These are phyloP conservation scores for Eucalyptus regnans DNA, from an alignment of 345 rosid species.

Conservation along the genomic window DNA sequence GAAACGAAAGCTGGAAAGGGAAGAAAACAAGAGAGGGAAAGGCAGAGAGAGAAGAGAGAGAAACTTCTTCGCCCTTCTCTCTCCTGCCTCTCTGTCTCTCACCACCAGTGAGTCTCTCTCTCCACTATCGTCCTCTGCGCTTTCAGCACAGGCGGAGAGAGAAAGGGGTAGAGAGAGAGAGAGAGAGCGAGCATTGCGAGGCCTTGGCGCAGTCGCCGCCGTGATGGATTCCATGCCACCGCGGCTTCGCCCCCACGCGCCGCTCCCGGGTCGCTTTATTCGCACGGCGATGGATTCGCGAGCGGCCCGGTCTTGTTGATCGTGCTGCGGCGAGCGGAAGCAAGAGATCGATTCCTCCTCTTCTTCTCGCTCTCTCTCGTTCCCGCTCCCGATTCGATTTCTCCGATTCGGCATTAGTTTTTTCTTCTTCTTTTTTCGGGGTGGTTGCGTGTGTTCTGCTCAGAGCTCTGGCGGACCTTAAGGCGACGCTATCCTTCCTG, in stretches of 20 bases:
- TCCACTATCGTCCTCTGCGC: neutral
- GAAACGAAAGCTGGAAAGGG: constrained; percentile 5
- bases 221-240: constrained; percentile 16
- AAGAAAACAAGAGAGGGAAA: neutral
- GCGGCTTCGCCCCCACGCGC: neutral
- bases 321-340: neutral
- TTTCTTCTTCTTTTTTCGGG: neutral
- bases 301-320: constrained; percentile 7
- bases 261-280: constrained; percentile 25
- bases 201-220: neutral
- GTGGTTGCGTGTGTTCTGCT: neutral
- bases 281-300: constrained; percentile 23
- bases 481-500: constrained; percentile 31
- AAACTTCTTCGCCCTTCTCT: neutral
- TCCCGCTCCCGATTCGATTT: neutral
- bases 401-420: neutral
- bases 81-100: neutral
- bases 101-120: neutral
- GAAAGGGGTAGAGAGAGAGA: neutral
- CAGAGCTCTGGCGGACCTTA: constrained; percentile 44
- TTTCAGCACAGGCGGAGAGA: neutral
- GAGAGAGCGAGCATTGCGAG: constrained; percentile 10
- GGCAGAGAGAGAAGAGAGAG: neutral
- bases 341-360: constrained; percentile 12
- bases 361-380: neutral